Evolutionary conservation across 176 grass and related monocot genomes (phyloP).

Genomic region (Phragmites australis): DNA sequence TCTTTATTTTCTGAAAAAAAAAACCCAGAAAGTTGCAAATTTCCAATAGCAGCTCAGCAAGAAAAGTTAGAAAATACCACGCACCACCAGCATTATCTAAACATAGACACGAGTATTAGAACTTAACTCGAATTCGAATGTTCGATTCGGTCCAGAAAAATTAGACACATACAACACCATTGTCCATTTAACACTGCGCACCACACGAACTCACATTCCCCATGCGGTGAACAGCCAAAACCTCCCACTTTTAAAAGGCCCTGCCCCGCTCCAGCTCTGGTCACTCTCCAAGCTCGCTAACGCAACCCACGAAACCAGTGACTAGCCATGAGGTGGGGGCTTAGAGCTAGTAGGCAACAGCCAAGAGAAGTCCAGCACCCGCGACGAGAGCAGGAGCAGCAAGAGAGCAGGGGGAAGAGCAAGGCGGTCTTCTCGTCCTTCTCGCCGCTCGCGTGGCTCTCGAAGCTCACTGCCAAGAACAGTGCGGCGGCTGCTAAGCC

Average conservation of each 20-base stretch:
- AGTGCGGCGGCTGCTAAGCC: neutral
- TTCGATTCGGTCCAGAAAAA: no score
- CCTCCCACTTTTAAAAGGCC: conserved; percentile 39
- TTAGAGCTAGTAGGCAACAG: conserved; percentile 44
- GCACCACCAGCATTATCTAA: no score
- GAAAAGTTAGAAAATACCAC: neutral
- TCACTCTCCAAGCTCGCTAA: conserved; percentile 11
- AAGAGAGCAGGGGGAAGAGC: conserved; percentile 37
- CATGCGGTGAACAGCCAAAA: conserved; percentile 41
- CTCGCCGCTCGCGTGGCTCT: conserved; percentile 63
- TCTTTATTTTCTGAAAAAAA: neutral
- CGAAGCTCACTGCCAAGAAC: conserved; percentile 52
- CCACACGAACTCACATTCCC: neutral
- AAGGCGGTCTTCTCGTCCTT: conserved; percentile 52
- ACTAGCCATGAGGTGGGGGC: conserved; percentile 69
- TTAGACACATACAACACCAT: no score
- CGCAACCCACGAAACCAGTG: neutral
- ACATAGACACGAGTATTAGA: no score
- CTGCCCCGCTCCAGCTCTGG: neutral
- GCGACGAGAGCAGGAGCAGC: neutral
- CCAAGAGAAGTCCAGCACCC: conserved; percentile 14
- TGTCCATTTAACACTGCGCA: no score
- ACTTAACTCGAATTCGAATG: no score
- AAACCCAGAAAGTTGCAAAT: conserved; percentile 11
- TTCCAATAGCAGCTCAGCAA: neutral